Conservation (phyloP, 2,329 filamentous ascomycete genomes). For the Fusarium verrucosum region DNA sequence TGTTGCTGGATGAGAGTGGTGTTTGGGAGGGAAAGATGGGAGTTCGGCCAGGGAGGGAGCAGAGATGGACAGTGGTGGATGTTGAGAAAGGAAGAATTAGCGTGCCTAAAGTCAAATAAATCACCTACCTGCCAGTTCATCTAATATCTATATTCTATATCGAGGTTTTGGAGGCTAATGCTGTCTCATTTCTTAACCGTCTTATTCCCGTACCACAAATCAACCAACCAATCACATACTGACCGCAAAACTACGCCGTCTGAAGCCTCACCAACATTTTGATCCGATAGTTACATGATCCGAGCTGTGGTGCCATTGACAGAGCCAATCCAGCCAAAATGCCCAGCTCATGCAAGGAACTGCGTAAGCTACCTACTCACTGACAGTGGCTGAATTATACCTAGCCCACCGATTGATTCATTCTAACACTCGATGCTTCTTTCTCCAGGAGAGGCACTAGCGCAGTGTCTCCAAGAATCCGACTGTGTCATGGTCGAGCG, state of each 20-base stretch:
- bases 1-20: constrained; percentile 61
- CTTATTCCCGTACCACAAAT: constrained; percentile 1
- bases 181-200: neutral
- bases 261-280: constrained; percentile 36
- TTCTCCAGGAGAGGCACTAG: constrained; percentile 81
- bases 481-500: constrained; percentile 96
- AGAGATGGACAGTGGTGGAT: constrained; percentile 63
- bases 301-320: constrained; percentile 32
- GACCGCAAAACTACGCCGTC: constrained; percentile 39
- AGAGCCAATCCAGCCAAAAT: constrained; percentile 60
- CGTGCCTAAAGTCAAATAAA: no score
- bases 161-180: no score
- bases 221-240: constrained; percentile 42
- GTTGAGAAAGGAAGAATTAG: constrained; percentile 53
- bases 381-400: constrained; percentile 1
- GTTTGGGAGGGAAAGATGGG: constrained; percentile 53
- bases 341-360: constrained; percentile 97
- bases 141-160: neutral
- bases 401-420: neutral
- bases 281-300: constrained; percentile 24
- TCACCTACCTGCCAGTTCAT: no score
- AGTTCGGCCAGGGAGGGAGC: constrained; percentile 54
- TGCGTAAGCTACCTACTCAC: constrained; percentile 71
- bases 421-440: constrained; percentile 2
- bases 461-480: constrained; percentile 93